phyloP scores from a whole-genome alignment of 2,329 filamentous ascomycete genomes.

The Arthrinium puccinioides region DNA sequence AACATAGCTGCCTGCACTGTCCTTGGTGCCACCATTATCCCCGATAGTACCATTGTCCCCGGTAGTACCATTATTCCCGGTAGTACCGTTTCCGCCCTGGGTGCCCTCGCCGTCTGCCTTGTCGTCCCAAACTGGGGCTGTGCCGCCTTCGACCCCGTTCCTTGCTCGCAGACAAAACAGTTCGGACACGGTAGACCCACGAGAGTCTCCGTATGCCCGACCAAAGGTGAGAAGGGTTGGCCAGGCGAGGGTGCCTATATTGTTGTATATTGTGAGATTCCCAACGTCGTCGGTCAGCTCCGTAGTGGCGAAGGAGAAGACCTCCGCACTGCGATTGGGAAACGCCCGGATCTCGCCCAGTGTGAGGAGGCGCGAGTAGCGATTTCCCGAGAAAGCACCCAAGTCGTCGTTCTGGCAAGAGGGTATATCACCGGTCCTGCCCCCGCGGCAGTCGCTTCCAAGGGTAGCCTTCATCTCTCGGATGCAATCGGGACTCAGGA shows the following conservation, averaged over 20 bases:
- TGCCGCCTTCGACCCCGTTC: not conserved
- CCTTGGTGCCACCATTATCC: too few relatives aligned
- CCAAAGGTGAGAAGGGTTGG: not conserved
- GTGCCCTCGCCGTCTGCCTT: not conserved
- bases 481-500: not conserved
- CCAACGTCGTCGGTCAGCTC: not conserved
- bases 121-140: not conserved
- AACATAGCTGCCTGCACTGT: too few relatives aligned
- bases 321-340: not conserved
- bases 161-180: not conserved
- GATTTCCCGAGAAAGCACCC: not conserved
- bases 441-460: not conserved
- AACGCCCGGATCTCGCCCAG: not conserved
- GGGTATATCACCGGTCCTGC: not conserved
- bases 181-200: not conserved
- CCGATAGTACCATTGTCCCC: too few relatives aligned
- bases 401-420: not conserved
- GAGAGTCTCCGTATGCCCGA: too few relatives aligned
- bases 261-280: not conserved
- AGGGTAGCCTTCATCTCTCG: not conserved
- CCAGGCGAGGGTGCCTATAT: not conserved
- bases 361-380: not conserved
- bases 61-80: too few relatives aligned
- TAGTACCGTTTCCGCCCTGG: not conserved
- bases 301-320: not conserved